Evolutionary conservation across 495 filamentous ascomycete genomes (phyloP).

Genomic region (Aspergillus ellipticus): DNA sequence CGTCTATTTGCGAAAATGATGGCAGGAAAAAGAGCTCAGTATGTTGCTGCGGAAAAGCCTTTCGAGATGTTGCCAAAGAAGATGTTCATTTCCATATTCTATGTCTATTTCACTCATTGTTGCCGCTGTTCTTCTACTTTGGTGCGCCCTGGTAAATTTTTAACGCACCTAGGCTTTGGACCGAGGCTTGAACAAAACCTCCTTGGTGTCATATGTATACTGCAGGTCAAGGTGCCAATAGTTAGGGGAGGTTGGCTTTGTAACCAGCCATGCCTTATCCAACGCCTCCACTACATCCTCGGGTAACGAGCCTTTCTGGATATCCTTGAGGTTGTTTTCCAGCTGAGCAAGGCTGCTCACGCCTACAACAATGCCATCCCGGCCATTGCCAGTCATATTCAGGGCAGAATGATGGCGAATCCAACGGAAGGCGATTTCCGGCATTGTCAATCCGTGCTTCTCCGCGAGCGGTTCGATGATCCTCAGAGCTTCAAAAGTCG

Average conservation of each 20-base stretch:
- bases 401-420: slow-evolving; percentile 74
- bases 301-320: slow-evolving; percentile 86
- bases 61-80: neutral
- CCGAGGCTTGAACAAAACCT: slow-evolving; percentile 56
- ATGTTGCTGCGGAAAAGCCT: neutral
- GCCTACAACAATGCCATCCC: slow-evolving; percentile 79
- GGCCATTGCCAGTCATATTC: slow-evolving; percentile 65
- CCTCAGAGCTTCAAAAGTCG: slow-evolving; percentile 70
- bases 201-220: slow-evolving; percentile 70
- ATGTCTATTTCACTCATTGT: neutral
- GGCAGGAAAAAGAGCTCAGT: neutral
- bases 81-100: neutral
- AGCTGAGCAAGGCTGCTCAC: slow-evolving; percentile 72
- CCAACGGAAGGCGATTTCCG: slow-evolving; percentile 86
- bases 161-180: slow-evolving; percentile 6
- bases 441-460: slow-evolving; percentile 71
- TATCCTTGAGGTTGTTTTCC: slow-evolving; percentile 65
- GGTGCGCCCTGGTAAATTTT: neutral
- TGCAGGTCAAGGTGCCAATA: slow-evolving; percentile 78
- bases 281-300: slow-evolving; percentile 76
- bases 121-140: neutral
- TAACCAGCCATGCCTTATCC: slow-evolving; percentile 67
- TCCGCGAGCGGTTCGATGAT: slow-evolving; percentile 69
- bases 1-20: neutral
- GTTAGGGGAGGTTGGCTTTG: slow-evolving; percentile 61